Base-by-base conservation (phyloP, 129 eudicot species). In the Oenanthe sinensis region DNA sequence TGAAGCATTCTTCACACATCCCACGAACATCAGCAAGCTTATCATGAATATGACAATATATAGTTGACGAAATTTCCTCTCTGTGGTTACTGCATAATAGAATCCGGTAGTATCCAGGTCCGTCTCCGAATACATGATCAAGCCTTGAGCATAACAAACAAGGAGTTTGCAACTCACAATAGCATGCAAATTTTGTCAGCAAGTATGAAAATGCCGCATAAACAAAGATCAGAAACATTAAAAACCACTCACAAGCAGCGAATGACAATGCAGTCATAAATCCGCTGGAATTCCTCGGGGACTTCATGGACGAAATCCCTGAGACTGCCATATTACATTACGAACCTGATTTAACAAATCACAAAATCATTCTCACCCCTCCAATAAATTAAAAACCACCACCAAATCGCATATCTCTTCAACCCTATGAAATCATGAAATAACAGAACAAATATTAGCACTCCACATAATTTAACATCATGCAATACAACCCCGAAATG, bases 231-330 rank as follows among this genome's bases (percentile, higher is more conserved):
- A 93, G 80, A 79, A 94, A 91, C 78, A 94, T 88, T 81, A 94
- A 82, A 80, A 94, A 78, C 98, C 98, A 91, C 84, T 94, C 98
- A 71, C 93, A 91, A 15, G 83, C 87, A 0, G 89, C 96, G 36
- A 86, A 80, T 26, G 89, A 75, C 78, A 93, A 77, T 74, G 80
- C 52, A 70, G 65, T 71, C 83, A 71, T 86, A 49, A 89, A 84
- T 46, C 89, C 89, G n/a, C 50, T 30, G 8, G 77, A 74, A 47
- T 81, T 79, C 28, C 47, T 79, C 44, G 76, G 45, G 33, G 44
- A 45, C 33, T 68, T 84, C 65, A 60, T 44, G 39, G 80, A 77
- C 28, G 86, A 81, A 71, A 63, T 62, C 79, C 84, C 87, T 74
- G 75, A 82, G 42, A 84, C 84, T 85, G 86, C 95, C 96, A 91